These are phyloP conservation scores for Sporothrix curviconia DNA, from an alignment of 2,329 filamentous ascomycete species.

Conservation along the genomic window DNA sequence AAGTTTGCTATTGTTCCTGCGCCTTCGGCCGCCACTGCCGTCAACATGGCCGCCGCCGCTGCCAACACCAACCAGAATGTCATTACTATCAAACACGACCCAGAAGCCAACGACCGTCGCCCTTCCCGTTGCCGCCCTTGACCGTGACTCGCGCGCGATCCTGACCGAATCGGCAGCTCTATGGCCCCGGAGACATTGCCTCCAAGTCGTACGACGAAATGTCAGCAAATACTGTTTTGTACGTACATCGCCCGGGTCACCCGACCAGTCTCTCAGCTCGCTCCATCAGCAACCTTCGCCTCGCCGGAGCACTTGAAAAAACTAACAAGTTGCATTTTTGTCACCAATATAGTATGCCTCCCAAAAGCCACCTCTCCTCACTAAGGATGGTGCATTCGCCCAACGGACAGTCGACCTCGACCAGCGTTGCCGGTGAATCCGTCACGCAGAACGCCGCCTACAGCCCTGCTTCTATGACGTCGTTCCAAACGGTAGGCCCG, in stretches of 20 bases:
- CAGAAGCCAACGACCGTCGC: conserved; percentile 14
- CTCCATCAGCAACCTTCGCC: conserved; percentile 34
- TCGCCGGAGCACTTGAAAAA: conserved; percentile 8
- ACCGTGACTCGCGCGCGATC: conserved; percentile 8
- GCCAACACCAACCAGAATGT: conserved; percentile 6
- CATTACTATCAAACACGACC: conserved; percentile 16
- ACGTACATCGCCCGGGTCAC: conserved; percentile 53
- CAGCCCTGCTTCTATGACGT: conserved; percentile 32
- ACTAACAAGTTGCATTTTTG: conserved; percentile 12
- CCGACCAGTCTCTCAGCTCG: conserved; percentile 16
- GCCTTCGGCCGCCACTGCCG: conserved; percentile 9
- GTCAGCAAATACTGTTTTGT: conserved; percentile 99
- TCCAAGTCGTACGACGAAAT: conserved; percentile 93
- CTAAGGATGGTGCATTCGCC: conserved; percentile 41
- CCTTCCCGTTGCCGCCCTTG: neutral
- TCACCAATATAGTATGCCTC: conserved; percentile 48
- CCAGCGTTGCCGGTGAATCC: conserved; percentile 32
- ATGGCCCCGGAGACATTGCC: conserved; percentile 52
- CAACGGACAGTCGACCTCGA: conserved; percentile 27
- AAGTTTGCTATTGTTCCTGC: conserved; percentile 24
- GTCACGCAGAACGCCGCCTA: conserved; percentile 25
- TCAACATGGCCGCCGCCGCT: neutral
- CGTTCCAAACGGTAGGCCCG: conserved; percentile 35
- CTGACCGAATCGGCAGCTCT: conserved; percentile 20
- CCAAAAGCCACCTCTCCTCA: conserved; percentile 51